Conservation (phyloP, 2,329 filamentous ascomycete species). For the Cladobotryum protrusum region DNA sequence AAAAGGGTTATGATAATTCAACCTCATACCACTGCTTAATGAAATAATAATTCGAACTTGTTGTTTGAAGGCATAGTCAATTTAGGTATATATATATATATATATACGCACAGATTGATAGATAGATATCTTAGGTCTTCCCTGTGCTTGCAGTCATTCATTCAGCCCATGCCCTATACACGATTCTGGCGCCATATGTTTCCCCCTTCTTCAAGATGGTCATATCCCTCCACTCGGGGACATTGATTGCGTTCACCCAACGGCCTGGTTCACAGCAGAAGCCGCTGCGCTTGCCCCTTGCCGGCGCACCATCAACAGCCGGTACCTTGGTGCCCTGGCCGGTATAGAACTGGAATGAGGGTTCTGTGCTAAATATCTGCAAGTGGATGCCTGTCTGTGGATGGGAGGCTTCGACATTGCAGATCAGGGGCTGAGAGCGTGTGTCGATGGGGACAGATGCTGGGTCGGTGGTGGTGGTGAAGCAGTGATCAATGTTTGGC, state of each 20-base stretch:
- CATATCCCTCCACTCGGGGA: slow-evolving; percentile 72
- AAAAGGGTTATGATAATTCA: no score
- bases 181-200: slow-evolving; percentile 71
- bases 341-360: slow-evolving; percentile 95
- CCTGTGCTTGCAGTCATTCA: slow-evolving; percentile 21
- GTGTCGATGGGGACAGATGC: slow-evolving; percentile 59
- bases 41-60: no score
- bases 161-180: slow-evolving; percentile 81
- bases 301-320: slow-evolving; percentile 53
- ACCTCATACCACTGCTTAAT: no score
- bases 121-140: no score
- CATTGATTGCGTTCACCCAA: slow-evolving; percentile 83
- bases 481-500: slow-evolving; percentile 85
- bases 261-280: slow-evolving; percentile 92
- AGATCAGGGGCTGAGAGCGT: slow-evolving; percentile 53
- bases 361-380: slow-evolving; percentile 85
- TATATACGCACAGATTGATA: no score
- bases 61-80: no score
- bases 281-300: slow-evolving; percentile 61
- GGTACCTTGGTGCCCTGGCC: slow-evolving; percentile 79
- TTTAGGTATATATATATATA: no score
- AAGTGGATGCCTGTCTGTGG: slow-evolving; percentile 70
- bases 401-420: slow-evolving; percentile 67
- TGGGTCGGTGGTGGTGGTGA: slow-evolving; percentile 65
- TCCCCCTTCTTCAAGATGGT: slow-evolving; percentile 78